Conservation (phyloP, 805 yeast genomes). For the Sugiyamaella floridensis region DNA sequence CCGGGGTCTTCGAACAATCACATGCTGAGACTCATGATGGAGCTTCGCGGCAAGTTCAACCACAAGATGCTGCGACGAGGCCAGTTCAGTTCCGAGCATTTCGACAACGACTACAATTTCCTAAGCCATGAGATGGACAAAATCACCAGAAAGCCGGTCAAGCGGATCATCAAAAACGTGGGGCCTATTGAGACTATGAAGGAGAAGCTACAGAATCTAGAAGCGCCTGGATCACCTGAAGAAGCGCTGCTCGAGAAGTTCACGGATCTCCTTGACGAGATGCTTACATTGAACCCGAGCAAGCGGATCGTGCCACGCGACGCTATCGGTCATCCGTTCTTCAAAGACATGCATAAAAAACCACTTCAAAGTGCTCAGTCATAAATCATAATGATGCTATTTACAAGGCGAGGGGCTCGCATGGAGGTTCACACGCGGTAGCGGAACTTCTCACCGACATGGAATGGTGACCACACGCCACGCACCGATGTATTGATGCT, state of each 20-base stretch:
- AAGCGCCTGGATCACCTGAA: slow-evolving; percentile 7
- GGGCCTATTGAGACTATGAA: slow-evolving; percentile 12
- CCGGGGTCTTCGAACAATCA: slow-evolving; percentile 90
- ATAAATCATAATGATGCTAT: not conserved
- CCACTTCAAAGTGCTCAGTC: not conserved
- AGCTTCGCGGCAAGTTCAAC: slow-evolving; percentile 26
- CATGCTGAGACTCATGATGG: slow-evolving; percentile 30
- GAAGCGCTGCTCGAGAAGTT: slow-evolving; percentile 16
- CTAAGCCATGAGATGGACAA: slow-evolving; percentile 19
- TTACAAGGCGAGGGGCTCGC: not conserved
- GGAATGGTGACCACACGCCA: slow-evolving; percentile 98
- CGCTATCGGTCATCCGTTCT: slow-evolving; percentile 53
- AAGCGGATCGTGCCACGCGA: slow-evolving; percentile 62
- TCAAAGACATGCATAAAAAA: slow-evolving; percentile 19
- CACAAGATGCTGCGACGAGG: slow-evolving; percentile 28
- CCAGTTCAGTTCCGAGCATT: slow-evolving; percentile 20
- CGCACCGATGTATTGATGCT: slow-evolving; percentile 78
- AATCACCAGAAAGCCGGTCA: slow-evolving; percentile 19
- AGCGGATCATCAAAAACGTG: slow-evolving; percentile 13
- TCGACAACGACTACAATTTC: slow-evolving; percentile 25
- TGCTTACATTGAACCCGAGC: slow-evolving; percentile 44
- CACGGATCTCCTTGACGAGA: slow-evolving; percentile 26
- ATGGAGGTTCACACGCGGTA: slow-evolving; percentile 35
- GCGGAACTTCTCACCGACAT: slow-evolving; percentile 49
- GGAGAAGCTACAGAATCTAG: slow-evolving; percentile 8